Percentiles rank a stretch among this genome's conserved stretches.
Evolutionary conservation across 331 rosid genomes (phyloP).

Genomic region (Spiraea crenata): DNA sequence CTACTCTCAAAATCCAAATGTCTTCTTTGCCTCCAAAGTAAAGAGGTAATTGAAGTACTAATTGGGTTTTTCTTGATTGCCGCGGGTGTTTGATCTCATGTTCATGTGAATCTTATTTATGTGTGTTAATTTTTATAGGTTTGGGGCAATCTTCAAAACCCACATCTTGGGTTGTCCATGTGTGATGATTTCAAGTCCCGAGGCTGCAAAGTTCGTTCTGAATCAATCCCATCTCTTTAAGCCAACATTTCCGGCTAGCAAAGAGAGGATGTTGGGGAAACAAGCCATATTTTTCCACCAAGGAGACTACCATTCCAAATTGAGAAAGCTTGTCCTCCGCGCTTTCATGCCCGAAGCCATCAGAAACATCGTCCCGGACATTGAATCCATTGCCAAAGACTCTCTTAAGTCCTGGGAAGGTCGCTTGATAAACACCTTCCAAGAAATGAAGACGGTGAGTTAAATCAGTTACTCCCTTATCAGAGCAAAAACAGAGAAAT

Average conservation of each 20-base stretch:
- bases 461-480: background rate
- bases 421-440: conserved; percentile 55
- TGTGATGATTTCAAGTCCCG: conserved; percentile 84
- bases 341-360: conserved; percentile 75
- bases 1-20: conserved; percentile 85
- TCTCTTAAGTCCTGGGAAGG: conserved; percentile 65
- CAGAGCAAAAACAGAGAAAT: background rate
- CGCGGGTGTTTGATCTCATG: background rate
- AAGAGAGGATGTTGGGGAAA: conserved; percentile 88
- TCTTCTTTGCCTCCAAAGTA: conserved; percentile 66
- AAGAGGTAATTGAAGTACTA: conserved; percentile 38
- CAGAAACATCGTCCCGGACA: conserved; percentile 38
- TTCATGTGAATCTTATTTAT: background rate
- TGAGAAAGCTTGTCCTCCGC: conserved; percentile 78
- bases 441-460: conserved; percentile 79
- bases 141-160: conserved; percentile 82
- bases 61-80: background rate
- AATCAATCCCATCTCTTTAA: conserved; percentile 66
- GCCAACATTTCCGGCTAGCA: conserved; percentile 84
- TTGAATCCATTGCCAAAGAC: conserved; percentile 62
- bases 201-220: conserved; percentile 77
- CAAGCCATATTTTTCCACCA: conserved; percentile 87
- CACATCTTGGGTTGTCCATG: conserved; percentile 94
- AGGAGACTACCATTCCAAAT: conserved; percentile 78
- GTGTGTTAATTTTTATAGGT: conserved; percentile 31